A percentile compares a stretch with the other conserved stretches of the same genome.
Evolutionary conservation across 208 protist species (phyloP).

Genomic region (Blechomonas ayalai): DNA sequence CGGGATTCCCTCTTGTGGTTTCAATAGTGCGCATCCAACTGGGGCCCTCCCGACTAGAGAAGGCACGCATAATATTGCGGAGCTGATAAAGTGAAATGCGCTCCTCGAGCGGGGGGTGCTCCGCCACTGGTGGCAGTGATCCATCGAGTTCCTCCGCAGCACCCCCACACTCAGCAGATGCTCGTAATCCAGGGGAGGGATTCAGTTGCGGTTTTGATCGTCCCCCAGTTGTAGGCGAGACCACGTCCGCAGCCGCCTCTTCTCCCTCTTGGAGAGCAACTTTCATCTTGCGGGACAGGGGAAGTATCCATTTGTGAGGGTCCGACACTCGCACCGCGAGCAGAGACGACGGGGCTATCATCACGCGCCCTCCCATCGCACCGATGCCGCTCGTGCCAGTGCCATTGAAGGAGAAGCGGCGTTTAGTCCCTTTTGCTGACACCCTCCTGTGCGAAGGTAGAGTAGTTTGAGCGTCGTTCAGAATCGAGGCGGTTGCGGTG

Average conservation of each 20-base stretch:
- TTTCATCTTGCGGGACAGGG: background rate
- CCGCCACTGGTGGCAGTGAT: background rate
- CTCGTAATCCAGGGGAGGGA: conserved; percentile 1
- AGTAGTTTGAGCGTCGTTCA: no score
- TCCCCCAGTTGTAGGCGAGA: conserved; percentile 1
- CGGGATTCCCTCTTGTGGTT: no score
- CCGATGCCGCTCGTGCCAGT: no score
- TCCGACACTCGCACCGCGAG: conserved; percentile 7
- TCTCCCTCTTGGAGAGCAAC: no score
- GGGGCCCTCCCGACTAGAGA: no score
- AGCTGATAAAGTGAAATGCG: conserved; percentile 49
- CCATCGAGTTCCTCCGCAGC: background rate
- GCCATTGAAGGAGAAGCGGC: no score
- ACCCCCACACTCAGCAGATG: background rate
- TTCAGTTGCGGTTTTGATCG: background rate
- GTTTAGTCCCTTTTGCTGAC: no score
- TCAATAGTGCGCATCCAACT: no score
- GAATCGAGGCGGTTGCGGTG: no score
- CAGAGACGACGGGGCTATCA: conserved; percentile 4
- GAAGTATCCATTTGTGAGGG: conserved; percentile 27
- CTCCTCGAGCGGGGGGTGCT: conserved; percentile 26
- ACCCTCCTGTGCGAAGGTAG: no score
- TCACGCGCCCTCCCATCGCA: background rate
- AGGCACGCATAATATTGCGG: conserved; percentile 35
- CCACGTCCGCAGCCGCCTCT: no score